phyloP scores from a whole-genome alignment of 768 basidiomycete genomes.

The Psilocybe cyanescens region DNA sequence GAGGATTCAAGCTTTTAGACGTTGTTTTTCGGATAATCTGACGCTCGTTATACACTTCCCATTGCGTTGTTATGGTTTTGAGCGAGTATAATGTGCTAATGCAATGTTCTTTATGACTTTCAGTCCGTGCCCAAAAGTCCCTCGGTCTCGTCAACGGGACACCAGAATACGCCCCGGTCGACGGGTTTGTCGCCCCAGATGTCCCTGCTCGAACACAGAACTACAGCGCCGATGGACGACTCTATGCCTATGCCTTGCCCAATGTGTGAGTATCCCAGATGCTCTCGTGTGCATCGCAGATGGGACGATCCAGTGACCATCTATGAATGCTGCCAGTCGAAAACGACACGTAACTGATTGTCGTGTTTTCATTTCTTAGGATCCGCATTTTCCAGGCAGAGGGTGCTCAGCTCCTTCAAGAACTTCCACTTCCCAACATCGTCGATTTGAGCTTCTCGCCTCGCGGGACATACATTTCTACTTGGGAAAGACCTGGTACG shows the following conservation, averaged over 20 bases:
- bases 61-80: slow-evolving; percentile 18
- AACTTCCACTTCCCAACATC: slow-evolving; percentile 74
- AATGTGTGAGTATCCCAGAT: slow-evolving; percentile 55
- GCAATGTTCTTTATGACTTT: slow-evolving; percentile 13
- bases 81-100: slow-evolving; percentile 19
- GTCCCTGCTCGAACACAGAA: slow-evolving; percentile 73
- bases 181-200: slow-evolving; percentile 69
- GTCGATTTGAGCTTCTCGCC: slow-evolving; percentile 93
- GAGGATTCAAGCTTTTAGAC: slow-evolving; percentile 1
- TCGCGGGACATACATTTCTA: slow-evolving; percentile 89
- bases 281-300: slow-evolving; percentile 20
- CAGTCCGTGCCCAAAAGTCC: slow-evolving; percentile 94
- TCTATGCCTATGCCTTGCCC: slow-evolving; percentile 85
- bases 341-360: neutral
- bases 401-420: slow-evolving; percentile 71
- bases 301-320: slow-evolving; percentile 16
- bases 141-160: slow-evolving; percentile 84
- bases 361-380: slow-evolving; percentile 38
- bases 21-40: neutral
- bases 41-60: neutral
- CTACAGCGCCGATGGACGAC: slow-evolving; percentile 87
- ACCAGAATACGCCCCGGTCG: slow-evolving; percentile 71
- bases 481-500: slow-evolving; percentile 90
- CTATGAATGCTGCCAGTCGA: slow-evolving; percentile 7
- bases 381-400: slow-evolving; percentile 80